phyloP scores from a whole-genome alignment of 1,139 yeast genomes.

The Yamadazyma sp. region DNA sequence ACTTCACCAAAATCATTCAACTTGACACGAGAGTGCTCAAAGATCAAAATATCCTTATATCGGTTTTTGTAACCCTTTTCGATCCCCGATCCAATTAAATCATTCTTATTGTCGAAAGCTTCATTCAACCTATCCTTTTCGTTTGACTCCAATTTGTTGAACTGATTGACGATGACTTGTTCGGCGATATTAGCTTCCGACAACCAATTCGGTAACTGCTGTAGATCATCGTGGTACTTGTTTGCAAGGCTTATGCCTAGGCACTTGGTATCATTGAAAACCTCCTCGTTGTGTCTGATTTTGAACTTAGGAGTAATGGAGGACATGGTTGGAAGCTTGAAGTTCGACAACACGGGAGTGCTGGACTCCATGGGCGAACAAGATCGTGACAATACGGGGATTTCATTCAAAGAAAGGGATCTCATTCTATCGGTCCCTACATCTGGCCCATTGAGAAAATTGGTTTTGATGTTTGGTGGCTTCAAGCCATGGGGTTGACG shows the following conservation, averaged over 20 bases:
- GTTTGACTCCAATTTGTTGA: conserved; percentile 28
- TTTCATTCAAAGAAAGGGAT: conserved; percentile 15
- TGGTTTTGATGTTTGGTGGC: not conserved
- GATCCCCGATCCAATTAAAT: conserved; percentile 50
- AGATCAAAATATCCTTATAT: conserved; percentile 80
- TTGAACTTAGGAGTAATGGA: conserved; percentile 24
- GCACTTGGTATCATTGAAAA: conserved; percentile 13
- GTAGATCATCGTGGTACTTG: conserved; percentile 7
- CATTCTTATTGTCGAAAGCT: conserved; percentile 22
- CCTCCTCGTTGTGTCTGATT: conserved; percentile 45
- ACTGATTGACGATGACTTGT: conserved; percentile 15
- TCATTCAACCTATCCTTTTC: conserved; percentile 33
- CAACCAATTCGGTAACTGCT: conserved; percentile 19
- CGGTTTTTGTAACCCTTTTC: conserved; percentile 77
- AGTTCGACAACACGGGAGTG: conserved; percentile 17
- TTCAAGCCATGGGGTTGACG: not conserved
- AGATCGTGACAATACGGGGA: conserved; percentile 6
- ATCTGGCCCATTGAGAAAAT: not conserved
- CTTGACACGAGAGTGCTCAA: conserved; percentile 75
- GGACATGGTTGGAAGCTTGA: conserved; percentile 13
- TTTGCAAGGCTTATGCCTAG: conserved; percentile 14
- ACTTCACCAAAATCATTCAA: conserved; percentile 20
- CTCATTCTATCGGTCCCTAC: conserved; percentile 9
- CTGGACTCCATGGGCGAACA: conserved; percentile 15
- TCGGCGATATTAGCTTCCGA: conserved; percentile 9